Percentiles rank a stretch among this genome's conserved stretches.
Evolutionary conservation across 805 yeast genomes (phyloP).

Genomic region (Candida pseudoglaebosa): DNA sequence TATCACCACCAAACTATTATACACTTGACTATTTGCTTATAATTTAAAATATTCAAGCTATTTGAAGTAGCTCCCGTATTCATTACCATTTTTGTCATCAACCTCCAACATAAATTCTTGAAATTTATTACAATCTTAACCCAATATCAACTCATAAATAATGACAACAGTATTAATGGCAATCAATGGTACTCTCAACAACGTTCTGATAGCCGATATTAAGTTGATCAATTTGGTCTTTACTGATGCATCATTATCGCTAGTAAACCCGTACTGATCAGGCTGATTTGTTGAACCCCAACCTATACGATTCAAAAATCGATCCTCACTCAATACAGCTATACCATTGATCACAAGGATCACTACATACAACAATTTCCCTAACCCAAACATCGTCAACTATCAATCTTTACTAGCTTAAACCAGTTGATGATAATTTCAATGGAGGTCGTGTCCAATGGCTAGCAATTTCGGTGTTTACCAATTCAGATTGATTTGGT

Average conservation of each 20-base stretch:
- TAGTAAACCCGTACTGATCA: slow-evolving; percentile 24
- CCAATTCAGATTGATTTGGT: no score
- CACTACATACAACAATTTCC: slow-evolving; percentile 52
- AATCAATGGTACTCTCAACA: slow-evolving; percentile 71
- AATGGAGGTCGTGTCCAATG: no score
- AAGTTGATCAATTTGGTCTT: slow-evolving; percentile 59
- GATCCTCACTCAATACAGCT: slow-evolving; percentile 75
- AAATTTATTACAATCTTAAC: no score
- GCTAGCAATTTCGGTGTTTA: no score
- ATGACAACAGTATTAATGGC: slow-evolving; percentile 63
- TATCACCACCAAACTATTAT: no score
- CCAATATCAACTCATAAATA: slow-evolving; percentile 64
- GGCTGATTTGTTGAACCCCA: slow-evolving; percentile 24
- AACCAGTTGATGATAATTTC: no score
- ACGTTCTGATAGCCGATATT: slow-evolving; percentile 70
- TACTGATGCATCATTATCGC: slow-evolving; percentile 41
- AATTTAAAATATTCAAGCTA: no score
- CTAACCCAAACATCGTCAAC: slow-evolving; percentile 67
- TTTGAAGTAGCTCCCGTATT: no score
- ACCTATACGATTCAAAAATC: slow-evolving; percentile 63
- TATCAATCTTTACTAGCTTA: no score
- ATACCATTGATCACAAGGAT: slow-evolving; percentile 67
- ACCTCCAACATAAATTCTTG: no score
- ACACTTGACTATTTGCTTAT: no score
- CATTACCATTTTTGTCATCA: no score